Evolutionary conservation across 129 eudicot genomes (phyloP).

Genomic region (Deinandra increscens): DNA sequence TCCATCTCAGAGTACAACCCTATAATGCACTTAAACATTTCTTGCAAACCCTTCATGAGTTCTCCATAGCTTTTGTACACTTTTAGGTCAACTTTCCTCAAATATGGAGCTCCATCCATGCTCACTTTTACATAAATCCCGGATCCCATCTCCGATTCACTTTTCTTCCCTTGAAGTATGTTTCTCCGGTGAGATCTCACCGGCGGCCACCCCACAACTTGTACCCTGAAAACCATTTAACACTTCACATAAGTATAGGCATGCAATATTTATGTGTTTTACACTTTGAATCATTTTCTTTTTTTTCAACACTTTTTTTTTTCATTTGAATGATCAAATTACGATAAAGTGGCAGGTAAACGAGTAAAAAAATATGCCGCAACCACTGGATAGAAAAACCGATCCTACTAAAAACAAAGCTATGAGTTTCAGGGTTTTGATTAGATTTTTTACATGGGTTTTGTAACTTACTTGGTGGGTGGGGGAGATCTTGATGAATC

Average conservation of each 20-base stretch:
- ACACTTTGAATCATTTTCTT: too few species aligned
- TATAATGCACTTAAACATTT: conserved; percentile 71
- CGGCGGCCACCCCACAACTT: conserved; percentile 96
- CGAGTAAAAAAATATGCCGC: too few species aligned
- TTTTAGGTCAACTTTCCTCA: conserved; percentile 75
- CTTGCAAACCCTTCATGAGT: conserved; percentile 55
- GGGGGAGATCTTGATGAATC: conserved; percentile 41
- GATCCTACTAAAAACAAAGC: too few species aligned
- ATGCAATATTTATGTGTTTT: background rate
- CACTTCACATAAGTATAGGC: conserved; percentile 17
- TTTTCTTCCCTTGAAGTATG: conserved; percentile 42
- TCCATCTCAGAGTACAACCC: conserved; percentile 66
- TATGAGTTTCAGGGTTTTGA: too few species aligned
- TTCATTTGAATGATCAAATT: too few species aligned
- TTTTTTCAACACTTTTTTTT: too few species aligned
- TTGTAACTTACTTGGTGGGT: conserved; percentile 61
- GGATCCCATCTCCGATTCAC: conserved; percentile 32
- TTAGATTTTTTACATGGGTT: conserved; percentile 22
- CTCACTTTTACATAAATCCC: conserved; percentile 78
- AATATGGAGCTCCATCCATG: conserved; percentile 92
- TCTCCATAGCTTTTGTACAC: conserved; percentile 63
- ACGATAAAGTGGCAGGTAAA: too few species aligned
- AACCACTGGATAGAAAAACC: too few species aligned
- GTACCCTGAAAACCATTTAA: conserved; percentile 51
- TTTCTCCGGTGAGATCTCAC: conserved; percentile 74